These are phyloP conservation scores for Hsuehochloa calcarea DNA, from an alignment of 176 grass and related monocot genomes.

Conservation along the genomic window DNA sequence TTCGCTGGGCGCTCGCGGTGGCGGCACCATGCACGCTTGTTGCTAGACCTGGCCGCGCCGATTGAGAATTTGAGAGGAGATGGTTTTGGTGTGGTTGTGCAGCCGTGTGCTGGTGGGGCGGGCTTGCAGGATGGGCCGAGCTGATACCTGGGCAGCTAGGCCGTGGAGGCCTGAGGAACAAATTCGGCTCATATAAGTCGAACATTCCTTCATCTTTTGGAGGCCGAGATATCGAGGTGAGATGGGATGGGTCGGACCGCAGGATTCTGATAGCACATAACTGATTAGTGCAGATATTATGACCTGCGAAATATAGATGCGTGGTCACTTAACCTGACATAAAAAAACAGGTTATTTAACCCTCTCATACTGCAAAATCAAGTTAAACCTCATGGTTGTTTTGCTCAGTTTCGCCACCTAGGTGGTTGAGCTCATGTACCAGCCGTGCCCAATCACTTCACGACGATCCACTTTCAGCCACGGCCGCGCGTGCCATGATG, in stretches of 20 bases:
- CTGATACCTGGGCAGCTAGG: background rate
- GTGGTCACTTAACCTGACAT: too few species aligned
- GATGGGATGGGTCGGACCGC: background rate
- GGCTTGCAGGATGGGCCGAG: background rate
- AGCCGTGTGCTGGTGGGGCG: background rate
- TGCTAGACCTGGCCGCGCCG: too few species aligned
- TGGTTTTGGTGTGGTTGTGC: too few species aligned
- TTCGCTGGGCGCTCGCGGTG: too few species aligned
- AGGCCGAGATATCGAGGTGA: background rate
- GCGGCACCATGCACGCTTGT: background rate
- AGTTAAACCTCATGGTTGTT: too few species aligned
- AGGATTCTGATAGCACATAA: background rate
- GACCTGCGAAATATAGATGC: too few species aligned
- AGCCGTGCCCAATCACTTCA: slow-evolving; percentile 12
- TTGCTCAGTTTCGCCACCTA: too few species aligned
- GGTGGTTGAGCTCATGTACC: slow-evolving; percentile 16
- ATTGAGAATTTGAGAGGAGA: too few species aligned
- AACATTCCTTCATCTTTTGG: background rate
- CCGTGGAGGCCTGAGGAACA: background rate
- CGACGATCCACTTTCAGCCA: slow-evolving; percentile 44
- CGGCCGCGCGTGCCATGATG: slow-evolving; percentile 15
- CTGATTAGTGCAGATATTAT: too few species aligned
- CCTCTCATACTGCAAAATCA: too few species aligned
- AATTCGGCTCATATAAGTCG: background rate
- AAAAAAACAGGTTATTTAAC: too few species aligned